Base-by-base conservation (phyloP, 805 yeast genomes). In the Candida boidinii region DNA sequence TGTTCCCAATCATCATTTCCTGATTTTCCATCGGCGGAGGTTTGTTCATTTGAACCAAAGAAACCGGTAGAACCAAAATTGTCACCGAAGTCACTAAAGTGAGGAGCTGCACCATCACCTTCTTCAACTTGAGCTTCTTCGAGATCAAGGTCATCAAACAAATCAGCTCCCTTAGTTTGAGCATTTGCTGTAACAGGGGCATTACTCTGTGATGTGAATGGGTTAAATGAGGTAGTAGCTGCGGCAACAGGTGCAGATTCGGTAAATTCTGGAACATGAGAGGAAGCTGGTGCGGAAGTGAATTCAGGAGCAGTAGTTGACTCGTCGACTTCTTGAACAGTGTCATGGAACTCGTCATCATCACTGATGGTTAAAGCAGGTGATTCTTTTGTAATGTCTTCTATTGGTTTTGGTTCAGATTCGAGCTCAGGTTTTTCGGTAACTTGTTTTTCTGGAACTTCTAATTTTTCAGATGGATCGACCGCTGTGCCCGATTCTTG, bases 1-100 rank as follows among this genome's bases (percentile, higher is more conserved):
- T 85, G 88, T 49, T 87, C 95, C 96, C 96, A 87, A 54, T 87
- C 96, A 48, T 85, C 94, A 33, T 50, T 61, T 4, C 68, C 66
- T 21, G 66, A 25, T 4, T 19, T 28, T 10, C 43, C 30, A 10
- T 39, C 43, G 13, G 49, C 29, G 22, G 45, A 47, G 7, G 30
- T 4, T 9, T 7, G 7, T 14, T 29, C 13, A n/a, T 13, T 11
- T 18, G 24, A 30, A 5, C 35, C 35, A 6, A 56, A 47, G 30
- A 53, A 52, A 2, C 54, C 59, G 6, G 43, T 35, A 14, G 41
- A 38, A n/a, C 36, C 33, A 15, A 43, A 42, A n/a, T 38, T 44
- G n/a, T n/a, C n/a, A 30, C 54, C 68, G 41, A 60, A 62, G 14
- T 53, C 61, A 29, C 53, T 57, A 41, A 48, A 41, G 23, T 34